Evolutionary conservation across 2,329 filamentous ascomycete species (phyloP), one percentile per base, ranked within the genome.

Genomic region (Arachnomyces sp.): DNA sequence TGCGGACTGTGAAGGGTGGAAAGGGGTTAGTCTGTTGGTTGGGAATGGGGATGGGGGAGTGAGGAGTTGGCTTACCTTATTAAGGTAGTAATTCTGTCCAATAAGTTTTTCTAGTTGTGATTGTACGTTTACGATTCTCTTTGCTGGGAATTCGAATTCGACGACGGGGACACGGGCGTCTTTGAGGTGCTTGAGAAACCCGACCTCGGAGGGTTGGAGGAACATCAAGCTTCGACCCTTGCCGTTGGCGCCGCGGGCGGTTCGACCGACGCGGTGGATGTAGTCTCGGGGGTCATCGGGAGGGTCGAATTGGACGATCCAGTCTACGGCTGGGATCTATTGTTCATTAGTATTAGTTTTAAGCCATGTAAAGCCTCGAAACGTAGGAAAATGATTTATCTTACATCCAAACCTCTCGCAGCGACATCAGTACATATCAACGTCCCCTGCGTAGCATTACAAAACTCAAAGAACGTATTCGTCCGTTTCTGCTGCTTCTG

Each of bases 401-500:
- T 62, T 64, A 82, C 78, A 73, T 96, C 92, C 36, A 98, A 75
- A 28, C 92, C 92, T 71, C 92, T 76, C 2, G 92, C 92, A 34
- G 92, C 92, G 48, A 98, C 92, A 56, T 98, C 92, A 0, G 92
- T 98, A 67, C 89, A 95, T 52, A 98, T 92, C 39, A 98, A 66
- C 1, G 85, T 94, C 16, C 90, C 92, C 49, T 84, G 78, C 49
- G 80, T 81, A 13, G 89, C 82, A 55, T 89, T 88, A 57, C 79
- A 82, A 61, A 98, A 98, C 61, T 96, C 90, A 63, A 96, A 98
- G 63, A 98, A 98, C 1, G 88, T 94, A 59, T 93, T 94, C 16
- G 92, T 98, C n/a, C 92, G 84, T 65, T 94, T 94, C 66, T 95
- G 88, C 66, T 98, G 92, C 67, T 98, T 98, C 67, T 94, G 87